Base-by-base conservation (phyloP, 2,329 filamentous ascomycete genomes). In the Penicillium glabrum region DNA sequence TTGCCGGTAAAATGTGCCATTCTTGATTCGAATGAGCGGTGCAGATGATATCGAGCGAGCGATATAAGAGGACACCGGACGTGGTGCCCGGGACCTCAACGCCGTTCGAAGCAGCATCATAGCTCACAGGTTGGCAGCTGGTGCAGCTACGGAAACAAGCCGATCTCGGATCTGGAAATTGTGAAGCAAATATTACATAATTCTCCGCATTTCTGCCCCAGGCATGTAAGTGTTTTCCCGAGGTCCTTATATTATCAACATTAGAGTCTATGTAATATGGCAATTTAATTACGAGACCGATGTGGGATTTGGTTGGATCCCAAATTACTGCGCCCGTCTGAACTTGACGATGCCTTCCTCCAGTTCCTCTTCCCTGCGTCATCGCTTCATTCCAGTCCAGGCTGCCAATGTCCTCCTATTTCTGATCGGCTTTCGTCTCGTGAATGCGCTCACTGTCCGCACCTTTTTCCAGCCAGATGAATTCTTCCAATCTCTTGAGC, bases 381-480 rank as follows among this genome's bases (percentile, higher is more conserved):
- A 54, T 47, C 31, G 54, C 45, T 54, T 58, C 45, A 54, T 61
- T 50, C 39, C 53, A 37, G 46, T 54, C 21, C 16, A 21, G n/a
- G 9, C 37, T 43, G 2, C 7, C 43, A 65, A 63, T 51, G 61
- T 78, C 56, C 66, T 79, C 52, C 66, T 78, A 23, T 72, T 72
- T 53, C 70, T 81, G 19, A 48, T 97, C 63, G 80, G 85, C 41
- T 83, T 96, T 61, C 90, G 95, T 53, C 82, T 93, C 62, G 73
- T 90, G 72, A 96, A 96, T 77, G 87, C 91, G 31, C 81, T 95
- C 66, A 86, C 82, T 60, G 80, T 96, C 56, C 81, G 85, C 63
- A 98, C 95, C 21, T 99, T 97, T 74, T 99, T 99, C 78, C 95
- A 99, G 75, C 95, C 95, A 27, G 95, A 99, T 79, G 95, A 99